These are phyloP conservation scores for Yamadazyma kanchanaburiensis DNA, from an alignment of 1,139 yeast genomes.

Conservation along the genomic window DNA sequence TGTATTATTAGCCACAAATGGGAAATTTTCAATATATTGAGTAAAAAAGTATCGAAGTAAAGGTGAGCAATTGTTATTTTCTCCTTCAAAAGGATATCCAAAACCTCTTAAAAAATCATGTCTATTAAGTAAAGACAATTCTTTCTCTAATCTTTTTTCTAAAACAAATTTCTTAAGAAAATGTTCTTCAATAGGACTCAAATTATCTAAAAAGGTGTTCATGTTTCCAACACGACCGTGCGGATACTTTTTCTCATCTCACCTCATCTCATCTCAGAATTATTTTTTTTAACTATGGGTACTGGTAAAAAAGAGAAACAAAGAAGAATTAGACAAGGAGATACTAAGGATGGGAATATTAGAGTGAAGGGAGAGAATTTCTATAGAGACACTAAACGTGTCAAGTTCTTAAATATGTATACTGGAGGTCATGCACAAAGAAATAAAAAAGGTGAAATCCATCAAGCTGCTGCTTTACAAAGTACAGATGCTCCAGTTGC, in stretches of 20 bases:
- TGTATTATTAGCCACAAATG: slow-evolving; percentile 56
- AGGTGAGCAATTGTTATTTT: too few species aligned
- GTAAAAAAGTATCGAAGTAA: slow-evolving; percentile 62
- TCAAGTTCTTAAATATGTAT: slow-evolving; percentile 87
- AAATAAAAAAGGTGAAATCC: slow-evolving; percentile 82
- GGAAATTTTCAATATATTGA: slow-evolving; percentile 64
- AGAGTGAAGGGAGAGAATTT: slow-evolving; percentile 97
- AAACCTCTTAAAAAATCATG: slow-evolving; percentile 59
- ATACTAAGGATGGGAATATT: slow-evolving; percentile 82
- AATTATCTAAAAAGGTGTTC: slow-evolving; percentile 15
- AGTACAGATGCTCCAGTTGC: slow-evolving; percentile 87
- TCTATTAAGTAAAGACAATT: slow-evolving; percentile 56
- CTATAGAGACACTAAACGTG: slow-evolving; percentile 91
- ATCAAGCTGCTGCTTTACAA: slow-evolving; percentile 85
- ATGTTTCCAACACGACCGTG: background rate
- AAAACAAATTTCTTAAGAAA: slow-evolving; percentile 79
- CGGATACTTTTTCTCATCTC: slow-evolving; percentile 3
- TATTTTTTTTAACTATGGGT: slow-evolving; percentile 56
- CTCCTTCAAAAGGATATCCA: slow-evolving; percentile 74
- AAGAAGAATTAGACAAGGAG: slow-evolving; percentile 81
- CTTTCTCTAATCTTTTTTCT: slow-evolving; percentile 57
- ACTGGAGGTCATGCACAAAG: slow-evolving; percentile 86
- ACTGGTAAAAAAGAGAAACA: slow-evolving; percentile 87
- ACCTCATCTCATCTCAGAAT: slow-evolving; percentile 12
- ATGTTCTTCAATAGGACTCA: slow-evolving; percentile 70